Percentiles rank a stretch among this genome's conserved stretches.
Conservation (phyloP, 257 asterid genomes). For the Scutellaria barbata region DNA sequence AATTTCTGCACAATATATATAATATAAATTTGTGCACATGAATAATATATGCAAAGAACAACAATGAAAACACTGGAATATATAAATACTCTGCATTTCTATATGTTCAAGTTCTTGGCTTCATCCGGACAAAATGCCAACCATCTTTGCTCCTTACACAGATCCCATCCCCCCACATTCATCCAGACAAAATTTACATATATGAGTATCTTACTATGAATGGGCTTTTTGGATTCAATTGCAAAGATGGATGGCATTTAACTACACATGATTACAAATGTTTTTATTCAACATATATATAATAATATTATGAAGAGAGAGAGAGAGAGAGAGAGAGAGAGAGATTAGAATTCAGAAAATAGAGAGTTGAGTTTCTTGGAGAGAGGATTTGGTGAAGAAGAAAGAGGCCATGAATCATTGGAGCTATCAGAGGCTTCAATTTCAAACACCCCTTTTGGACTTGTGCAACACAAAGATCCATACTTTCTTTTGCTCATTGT, state of each 20-base stretch:
- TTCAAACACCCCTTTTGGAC: slow-evolving; percentile 71
- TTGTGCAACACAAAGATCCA: slow-evolving; percentile 49
- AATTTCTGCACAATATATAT: background rate
- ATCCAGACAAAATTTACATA: background rate
- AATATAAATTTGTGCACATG: background rate
- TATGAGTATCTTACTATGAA: slow-evolving; percentile 27
- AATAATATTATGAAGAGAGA: background rate
- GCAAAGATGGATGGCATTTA: slow-evolving; percentile 58
- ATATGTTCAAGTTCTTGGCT: slow-evolving; percentile 29
- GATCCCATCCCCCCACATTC: slow-evolving; percentile 19
- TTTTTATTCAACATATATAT: slow-evolving; percentile 38
- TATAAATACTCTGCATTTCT: slow-evolving; percentile 33
- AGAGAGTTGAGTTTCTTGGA: slow-evolving; percentile 53
- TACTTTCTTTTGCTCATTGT: slow-evolving; percentile 57
- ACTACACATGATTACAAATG: slow-evolving; percentile 35
- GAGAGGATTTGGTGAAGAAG: slow-evolving; percentile 67
- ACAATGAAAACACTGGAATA: background rate
- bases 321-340: background rate
- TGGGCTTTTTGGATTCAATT: slow-evolving; percentile 30
- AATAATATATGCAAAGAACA: background rate
- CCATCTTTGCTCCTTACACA: slow-evolving; percentile 49
- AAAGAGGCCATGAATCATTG: slow-evolving; percentile 57
- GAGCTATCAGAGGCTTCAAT: slow-evolving; percentile 61
- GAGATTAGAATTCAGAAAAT: slow-evolving; percentile 28
- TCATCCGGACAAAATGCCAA: slow-evolving; percentile 58